A percentile compares a stretch with the other conserved stretches of the same genome.
These are phyloP conservation scores for Infundibulicybe gibba DNA, from an alignment of 768 basidiomycete species.

Conservation along the genomic window DNA sequence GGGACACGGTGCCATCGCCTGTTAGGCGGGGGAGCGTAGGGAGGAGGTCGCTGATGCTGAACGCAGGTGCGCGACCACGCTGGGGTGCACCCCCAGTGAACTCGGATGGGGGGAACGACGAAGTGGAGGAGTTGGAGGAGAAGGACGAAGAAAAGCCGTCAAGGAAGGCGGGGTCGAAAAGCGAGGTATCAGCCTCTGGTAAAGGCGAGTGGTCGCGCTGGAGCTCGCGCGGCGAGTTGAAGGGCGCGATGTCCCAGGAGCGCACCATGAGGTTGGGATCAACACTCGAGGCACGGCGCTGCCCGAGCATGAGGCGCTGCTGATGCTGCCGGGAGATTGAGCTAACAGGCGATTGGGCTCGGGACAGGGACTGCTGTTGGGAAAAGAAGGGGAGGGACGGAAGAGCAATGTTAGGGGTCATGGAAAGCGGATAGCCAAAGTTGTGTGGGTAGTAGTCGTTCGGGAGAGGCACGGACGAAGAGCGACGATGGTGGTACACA, in stretches of 20 bases:
- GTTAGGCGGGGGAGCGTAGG: slow-evolving; percentile 18
- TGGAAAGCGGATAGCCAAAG: slow-evolving; percentile 13
- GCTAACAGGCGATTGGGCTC: slow-evolving; percentile 38
- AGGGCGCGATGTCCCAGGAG: slow-evolving; percentile 27
- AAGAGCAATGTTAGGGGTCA: slow-evolving; percentile 35
- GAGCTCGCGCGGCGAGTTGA: slow-evolving; percentile 15
- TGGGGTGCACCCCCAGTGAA: neutral
- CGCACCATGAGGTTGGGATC: slow-evolving; percentile 31
- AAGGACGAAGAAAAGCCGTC: slow-evolving; percentile 5
- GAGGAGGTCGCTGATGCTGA: slow-evolving; percentile 14
- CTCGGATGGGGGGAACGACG: neutral
- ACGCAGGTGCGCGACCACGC: neutral
- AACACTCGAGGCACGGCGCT: slow-evolving; percentile 48
- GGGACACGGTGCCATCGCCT: slow-evolving; percentile 9
- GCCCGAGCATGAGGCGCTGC: slow-evolving; percentile 35
- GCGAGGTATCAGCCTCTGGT: slow-evolving; percentile 42
- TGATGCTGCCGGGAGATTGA: slow-evolving; percentile 37
- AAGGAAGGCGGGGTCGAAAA: slow-evolving; percentile 40
- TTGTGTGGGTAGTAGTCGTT: slow-evolving; percentile 26
- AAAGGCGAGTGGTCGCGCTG: slow-evolving; percentile 43
- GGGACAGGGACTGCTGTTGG: slow-evolving; percentile 34
- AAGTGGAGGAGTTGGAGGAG: slow-evolving; percentile 1
- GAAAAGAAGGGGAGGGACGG: slow-evolving; percentile 41
- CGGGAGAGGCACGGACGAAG: slow-evolving; percentile 63
- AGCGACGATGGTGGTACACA: slow-evolving; percentile 42